These are phyloP conservation scores for Candida ulmi DNA, from an alignment of 805 yeast species.

Conservation along the genomic window DNA sequence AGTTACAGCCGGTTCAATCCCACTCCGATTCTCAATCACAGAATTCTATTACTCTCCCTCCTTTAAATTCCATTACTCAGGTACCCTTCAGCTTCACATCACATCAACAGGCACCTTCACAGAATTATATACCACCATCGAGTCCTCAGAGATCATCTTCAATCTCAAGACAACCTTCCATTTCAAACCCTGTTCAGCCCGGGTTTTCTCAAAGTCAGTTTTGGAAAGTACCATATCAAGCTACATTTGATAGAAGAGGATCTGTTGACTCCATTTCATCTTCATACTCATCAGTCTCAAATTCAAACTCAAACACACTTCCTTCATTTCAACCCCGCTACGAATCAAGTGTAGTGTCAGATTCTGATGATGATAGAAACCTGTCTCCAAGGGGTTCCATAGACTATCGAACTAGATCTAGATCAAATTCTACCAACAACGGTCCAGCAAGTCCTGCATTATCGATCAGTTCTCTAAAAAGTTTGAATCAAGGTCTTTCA, in stretches of 20 bases:
- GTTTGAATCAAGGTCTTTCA: slow-evolving; percentile 13
- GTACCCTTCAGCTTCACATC: neutral
- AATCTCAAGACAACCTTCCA: slow-evolving; percentile 8
- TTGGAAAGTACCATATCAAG: slow-evolving; percentile 25
- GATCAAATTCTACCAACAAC: slow-evolving; percentile 13
- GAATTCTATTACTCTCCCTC: slow-evolving; percentile 4
- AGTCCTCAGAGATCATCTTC: neutral
- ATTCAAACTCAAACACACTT: neutral
- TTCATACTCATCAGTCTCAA: slow-evolving; percentile 4
- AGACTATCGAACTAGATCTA: slow-evolving; percentile 14
- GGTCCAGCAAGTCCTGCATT: slow-evolving; percentile 19
- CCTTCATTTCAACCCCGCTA: slow-evolving; percentile 8
- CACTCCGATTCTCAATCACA: slow-evolving; percentile 3
- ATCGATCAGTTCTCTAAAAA: slow-evolving; percentile 15
- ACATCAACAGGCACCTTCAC: neutral
- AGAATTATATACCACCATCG: neutral
- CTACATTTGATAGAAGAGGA: slow-evolving; percentile 22
- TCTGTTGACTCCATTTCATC: slow-evolving; percentile 22
- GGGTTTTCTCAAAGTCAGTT: slow-evolving; percentile 8
- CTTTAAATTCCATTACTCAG: slow-evolving; percentile 7
- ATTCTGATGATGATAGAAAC: slow-evolving; percentile 22
- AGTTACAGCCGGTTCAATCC: no score
- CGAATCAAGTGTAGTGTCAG: slow-evolving; percentile 20
- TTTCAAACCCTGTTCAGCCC: slow-evolving; percentile 11
- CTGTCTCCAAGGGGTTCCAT: slow-evolving; percentile 18